Percentiles rank a stretch among this genome's conserved stretches.
These are phyloP conservation scores for Salix brachista DNA, from an alignment of 345 rosid genomes.

Conservation along the genomic window DNA sequence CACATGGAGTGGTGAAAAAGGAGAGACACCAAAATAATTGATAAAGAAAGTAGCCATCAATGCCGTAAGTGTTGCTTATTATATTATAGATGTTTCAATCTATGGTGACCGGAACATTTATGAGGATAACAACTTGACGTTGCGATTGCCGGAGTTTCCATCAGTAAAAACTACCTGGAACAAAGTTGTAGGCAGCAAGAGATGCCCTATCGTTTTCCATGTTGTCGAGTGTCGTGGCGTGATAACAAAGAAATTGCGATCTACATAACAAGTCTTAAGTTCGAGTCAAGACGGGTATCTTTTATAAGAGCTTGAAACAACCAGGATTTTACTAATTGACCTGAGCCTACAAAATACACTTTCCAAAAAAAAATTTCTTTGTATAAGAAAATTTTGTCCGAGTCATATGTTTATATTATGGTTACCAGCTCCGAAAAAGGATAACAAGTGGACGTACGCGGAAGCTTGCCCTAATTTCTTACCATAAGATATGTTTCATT, in stretches of 20 bases:
- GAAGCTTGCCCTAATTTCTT: neutral
- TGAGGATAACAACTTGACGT: neutral
- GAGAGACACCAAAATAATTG: neutral
- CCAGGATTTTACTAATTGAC: rapidly evolving
- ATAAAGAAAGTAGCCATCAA: neutral
- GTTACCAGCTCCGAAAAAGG: neutral
- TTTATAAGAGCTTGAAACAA: no score
- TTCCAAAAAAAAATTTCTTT: no score
- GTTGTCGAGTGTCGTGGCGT: neutral
- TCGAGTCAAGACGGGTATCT: rapidly evolving
- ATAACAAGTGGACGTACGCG: neutral
- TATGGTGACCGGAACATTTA: neutral
- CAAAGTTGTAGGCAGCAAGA: constrained; percentile 5
- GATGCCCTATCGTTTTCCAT: constrained; percentile 1
- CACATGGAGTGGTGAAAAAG: no score
- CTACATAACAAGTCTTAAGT: rapidly evolving
- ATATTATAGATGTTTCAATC: neutral
- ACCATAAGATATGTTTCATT: neutral
- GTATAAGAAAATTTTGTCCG: no score
- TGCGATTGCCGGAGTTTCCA: neutral
- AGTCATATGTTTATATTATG: neutral
- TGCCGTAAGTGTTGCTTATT: neutral
- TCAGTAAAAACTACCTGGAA: constrained; percentile 10
- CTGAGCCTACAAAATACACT: rapidly evolving
- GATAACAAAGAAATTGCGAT: rapidly evolving